Evolutionary conservation across 148 eudicot species (phyloP).

Genomic region (Rhododendron griersonianum): DNA sequence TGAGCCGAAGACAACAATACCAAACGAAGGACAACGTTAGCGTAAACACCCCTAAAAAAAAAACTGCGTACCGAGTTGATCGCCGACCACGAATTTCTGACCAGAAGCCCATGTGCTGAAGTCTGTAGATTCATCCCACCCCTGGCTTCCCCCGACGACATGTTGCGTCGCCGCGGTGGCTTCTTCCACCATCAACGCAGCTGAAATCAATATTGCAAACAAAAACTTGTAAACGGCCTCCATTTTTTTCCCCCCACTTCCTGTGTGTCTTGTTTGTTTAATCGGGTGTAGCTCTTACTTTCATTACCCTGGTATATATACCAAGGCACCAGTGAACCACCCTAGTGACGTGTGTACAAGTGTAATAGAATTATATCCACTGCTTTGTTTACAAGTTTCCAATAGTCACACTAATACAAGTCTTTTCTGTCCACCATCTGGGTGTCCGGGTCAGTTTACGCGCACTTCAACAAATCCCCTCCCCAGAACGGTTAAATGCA

Average conservation of each 20-base stretch:
- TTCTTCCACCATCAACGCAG: background rate
- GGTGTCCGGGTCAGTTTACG: background rate
- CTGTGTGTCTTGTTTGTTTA: background rate
- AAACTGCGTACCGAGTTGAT: slow-evolving; percentile 44
- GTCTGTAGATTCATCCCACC: slow-evolving; percentile 70
- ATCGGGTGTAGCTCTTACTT: background rate
- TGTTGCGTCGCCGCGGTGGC: slow-evolving; percentile 30
- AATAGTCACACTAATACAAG: background rate
- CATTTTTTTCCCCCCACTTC: background rate
- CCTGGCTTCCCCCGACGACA: slow-evolving; percentile 66
- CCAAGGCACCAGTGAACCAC: background rate
- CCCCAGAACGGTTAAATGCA: too few species aligned
- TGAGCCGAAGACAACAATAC: background rate
- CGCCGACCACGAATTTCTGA: slow-evolving; percentile 63
- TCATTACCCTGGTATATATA: background rate
- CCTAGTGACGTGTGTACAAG: background rate
- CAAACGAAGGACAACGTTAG: too few species aligned
- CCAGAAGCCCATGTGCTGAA: slow-evolving; percentile 54
- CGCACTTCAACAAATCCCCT: background rate
- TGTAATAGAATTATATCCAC: background rate
- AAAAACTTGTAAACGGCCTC: background rate
- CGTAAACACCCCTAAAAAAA: background rate
- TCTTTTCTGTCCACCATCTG: background rate
- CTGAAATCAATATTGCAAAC: background rate
- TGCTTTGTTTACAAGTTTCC: background rate